Evolutionary conservation across 1,284 basidiomycete species (phyloP), one percentile per base, ranked within the genome.

Genomic region (Apiotrichum siamense): DNA sequence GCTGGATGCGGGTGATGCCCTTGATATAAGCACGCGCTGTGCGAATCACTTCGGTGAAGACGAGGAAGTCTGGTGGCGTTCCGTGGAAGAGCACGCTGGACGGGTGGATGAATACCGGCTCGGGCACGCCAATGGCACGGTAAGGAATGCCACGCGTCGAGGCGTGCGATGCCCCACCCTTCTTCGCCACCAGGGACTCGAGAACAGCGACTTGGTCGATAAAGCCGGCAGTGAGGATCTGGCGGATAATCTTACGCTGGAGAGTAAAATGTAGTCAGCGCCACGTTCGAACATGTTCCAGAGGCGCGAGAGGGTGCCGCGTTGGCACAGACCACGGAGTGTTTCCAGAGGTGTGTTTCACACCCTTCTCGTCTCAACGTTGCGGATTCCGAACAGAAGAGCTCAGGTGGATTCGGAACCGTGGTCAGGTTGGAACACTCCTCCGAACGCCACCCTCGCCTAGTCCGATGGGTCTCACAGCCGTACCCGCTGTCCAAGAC

Each of bases 141-240:
- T 98, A 99, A 0, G 91, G 78, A 9, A 98, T 82, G 15, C 86
- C 85, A 54, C 84, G 84, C 0, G 86, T 81, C 17, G 84, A 88
- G 7, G 84, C 78, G 71, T 81, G 87, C 61, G 88, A 84, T 1
- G 64, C 59, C n/a, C 78, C 76, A 10, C 58, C 56, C 46, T 60
- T 56, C 55, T 80, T 81, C 38, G 83, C 78, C 11, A 85, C 79
- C 40, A 90, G 71, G 65, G 97, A 93, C 63, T 90, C 91, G 18
- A 96, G 84, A 21, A 94, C 81, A 15, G 96, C 96, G 3, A 97
- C 83, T 69, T 97, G 92, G 73, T 99, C 94, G 61, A 97, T 88
- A 75, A 96, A 97, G 7, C 85, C 89, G 2, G 93, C 86, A 1
- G 87, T 80, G 41, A 98, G 72, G 18, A 97, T 79, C 69, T 98